Evolutionary conservation across 23 red algal species (phyloP), one percentile per base, ranked within the genome.

Genomic region (Gracilariopsis chorda): DNA sequence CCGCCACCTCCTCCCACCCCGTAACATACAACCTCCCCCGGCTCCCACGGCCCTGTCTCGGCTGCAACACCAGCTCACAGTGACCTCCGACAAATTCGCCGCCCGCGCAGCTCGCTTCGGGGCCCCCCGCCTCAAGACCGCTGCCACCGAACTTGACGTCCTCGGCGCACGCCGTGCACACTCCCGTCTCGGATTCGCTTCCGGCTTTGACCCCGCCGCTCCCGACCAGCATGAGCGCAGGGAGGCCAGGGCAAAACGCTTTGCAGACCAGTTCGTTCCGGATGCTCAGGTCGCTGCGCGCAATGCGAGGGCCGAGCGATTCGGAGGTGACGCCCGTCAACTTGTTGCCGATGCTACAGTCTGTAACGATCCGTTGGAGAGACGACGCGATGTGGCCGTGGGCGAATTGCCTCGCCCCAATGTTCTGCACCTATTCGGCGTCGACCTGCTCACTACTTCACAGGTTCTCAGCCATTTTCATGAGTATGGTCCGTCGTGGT

Each of bases 401-500:
- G 91, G 91, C 23, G 91, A 94, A 30, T 29, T 52, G 11, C 42
- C 64, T 3, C 79, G 80, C 20, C 45, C 37, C 46, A 59, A 80
- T 13, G 81, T 58, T 20, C 75, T 94, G 19, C 81, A 80, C 48
- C 83, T 94, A 28, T 89, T 82, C 49, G 92, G 92, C 35, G 92
- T 94, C 10, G 92, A 94, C 51, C 28, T 59, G 58, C 45, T 94
- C 20, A 59, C 25, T 13, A 94, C 92, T 7, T 23, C 30, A 8
- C 73, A 94, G 14, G 27, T 94, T 11, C 35, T 88, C 20, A 25
- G 32, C 0, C 83, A 82, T 48, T 94, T 94, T 52, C 41, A 45
- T 13, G 65, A 86, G 37, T 94, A 88, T 46, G 92, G 92, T 13
- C 88, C 88, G 36, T 64, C 75, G 28, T 91, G 88, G 88, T 64